Evolutionary conservation across 2,329 filamentous ascomycete species (phyloP).

Genomic region (Triangularia verruculosa): DNA sequence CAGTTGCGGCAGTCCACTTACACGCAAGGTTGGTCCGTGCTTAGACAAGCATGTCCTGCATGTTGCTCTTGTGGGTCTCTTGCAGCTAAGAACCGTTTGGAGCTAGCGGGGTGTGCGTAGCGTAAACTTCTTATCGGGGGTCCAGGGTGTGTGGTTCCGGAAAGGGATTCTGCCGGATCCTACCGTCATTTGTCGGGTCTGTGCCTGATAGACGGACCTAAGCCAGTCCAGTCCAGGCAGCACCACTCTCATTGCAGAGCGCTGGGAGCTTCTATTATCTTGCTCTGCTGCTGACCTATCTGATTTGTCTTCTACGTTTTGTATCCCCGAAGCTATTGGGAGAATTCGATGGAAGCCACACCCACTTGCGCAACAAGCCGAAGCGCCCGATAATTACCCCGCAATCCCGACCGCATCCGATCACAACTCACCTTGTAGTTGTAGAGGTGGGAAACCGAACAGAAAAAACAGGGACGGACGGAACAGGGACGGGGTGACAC

Average conservation of each 20-base stretch:
- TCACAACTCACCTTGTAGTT: background rate
- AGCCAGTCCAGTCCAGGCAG: background rate
- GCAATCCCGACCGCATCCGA: background rate
- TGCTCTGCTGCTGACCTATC: background rate
- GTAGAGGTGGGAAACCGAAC: background rate
- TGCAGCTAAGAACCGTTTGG: background rate
- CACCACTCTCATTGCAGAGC: background rate
- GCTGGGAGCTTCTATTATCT: background rate
- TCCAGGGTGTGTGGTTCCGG: background rate
- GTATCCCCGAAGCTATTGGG: background rate
- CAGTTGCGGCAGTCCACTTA: background rate
- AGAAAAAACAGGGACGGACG: too few species aligned
- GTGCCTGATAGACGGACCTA: background rate
- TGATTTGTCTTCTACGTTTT: background rate
- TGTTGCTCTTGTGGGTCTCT: background rate
- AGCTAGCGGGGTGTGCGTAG: background rate
- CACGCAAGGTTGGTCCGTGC: background rate
- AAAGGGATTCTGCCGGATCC: slow-evolving; percentile 3
- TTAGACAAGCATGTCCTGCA: background rate
- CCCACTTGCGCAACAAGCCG: too few species aligned
- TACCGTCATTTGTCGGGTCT: background rate
- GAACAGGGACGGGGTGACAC: background rate
- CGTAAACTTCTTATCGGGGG: background rate
- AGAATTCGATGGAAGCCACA: too few species aligned
- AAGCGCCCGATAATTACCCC: background rate